Evolutionary conservation across 2,329 filamentous ascomycete genomes (phyloP).

Genomic region (Verticillium klebahnii): DNA sequence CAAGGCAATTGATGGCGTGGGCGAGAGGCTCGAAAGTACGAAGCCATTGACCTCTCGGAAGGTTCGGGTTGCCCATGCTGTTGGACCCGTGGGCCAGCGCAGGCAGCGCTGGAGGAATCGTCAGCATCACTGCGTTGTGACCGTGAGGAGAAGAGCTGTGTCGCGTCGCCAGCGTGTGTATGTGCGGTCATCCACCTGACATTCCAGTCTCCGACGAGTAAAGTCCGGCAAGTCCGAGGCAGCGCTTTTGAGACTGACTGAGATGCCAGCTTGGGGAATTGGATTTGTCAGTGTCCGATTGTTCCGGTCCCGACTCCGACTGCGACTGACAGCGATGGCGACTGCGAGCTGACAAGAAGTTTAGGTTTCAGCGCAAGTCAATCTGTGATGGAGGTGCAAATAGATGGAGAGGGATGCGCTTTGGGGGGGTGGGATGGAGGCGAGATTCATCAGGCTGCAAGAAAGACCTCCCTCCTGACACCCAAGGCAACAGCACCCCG

Average conservation of each 20-base stretch:
- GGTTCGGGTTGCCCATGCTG: neutral
- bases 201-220: neutral
- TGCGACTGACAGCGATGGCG: neutral
- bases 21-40: neutral
- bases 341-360: neutral
- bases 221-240: neutral
- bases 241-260: neutral
- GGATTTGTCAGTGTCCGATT: neutral
- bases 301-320: neutral
- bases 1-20: neutral
- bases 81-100: neutral
- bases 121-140: neutral
- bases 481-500: neutral
- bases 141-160: neutral
- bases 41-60: neutral
- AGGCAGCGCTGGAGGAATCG: neutral
- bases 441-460: neutral
- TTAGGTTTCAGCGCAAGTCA: neutral
- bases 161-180: neutral
- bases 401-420: neutral
- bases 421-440: neutral
- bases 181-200: neutral
- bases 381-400: neutral
- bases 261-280: neutral
- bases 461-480: neutral